Base-by-base conservation (phyloP, 495 filamentous ascomycete genomes). In the Penicillium fimorum region DNA sequence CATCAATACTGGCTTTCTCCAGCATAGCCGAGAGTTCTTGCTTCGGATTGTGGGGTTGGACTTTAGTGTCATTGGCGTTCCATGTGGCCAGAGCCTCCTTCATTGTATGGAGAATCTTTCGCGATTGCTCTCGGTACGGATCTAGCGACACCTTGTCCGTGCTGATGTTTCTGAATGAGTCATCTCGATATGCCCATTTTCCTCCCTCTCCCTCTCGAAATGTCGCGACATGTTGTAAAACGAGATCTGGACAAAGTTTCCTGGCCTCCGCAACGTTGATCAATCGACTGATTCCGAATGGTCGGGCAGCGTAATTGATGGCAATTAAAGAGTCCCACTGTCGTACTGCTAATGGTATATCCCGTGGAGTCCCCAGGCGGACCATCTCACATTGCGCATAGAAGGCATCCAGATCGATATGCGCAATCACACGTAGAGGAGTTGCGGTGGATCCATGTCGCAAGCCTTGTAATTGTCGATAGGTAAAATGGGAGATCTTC, bases 371-470 rank as follows among this genome's bases (percentile, higher is more conserved):
- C 11, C 83, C 86, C 35, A 97, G 78, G 8, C 95, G 86, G 4
- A 95, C 85, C 80, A 90, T 92, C 70, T 97, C 94, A 61, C 88
- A 96, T 80, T 98, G 94, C 4, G 95, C 94, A 63, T 98, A 98
- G 73, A 97, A 97, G 46, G 93, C 94, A 81, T 98, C 94, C 59
- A 98, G 84, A 69, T 98, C 94, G 56, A 97, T 82, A 66, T 97
- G 94, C 18, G 92, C 90, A 47, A 96, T 85, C 12, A 92, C 87
- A 47, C 94, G 86, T 15, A 98, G 79, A 15, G 92, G 94, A 47
- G 85, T 90, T 5, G 83, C 82, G 0, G 85, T 77, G 2, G 84
- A 86, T 53, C 82, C 89, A 12, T 85, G 79, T 20, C 84, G 81
- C 37, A 97, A 84, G 43, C 91, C 85, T 12, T 80, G 73, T 20